These are phyloP conservation scores for Scheffersomyces cryptocercus DNA, from an alignment of 1,139 yeast genomes.

Conservation along the genomic window DNA sequence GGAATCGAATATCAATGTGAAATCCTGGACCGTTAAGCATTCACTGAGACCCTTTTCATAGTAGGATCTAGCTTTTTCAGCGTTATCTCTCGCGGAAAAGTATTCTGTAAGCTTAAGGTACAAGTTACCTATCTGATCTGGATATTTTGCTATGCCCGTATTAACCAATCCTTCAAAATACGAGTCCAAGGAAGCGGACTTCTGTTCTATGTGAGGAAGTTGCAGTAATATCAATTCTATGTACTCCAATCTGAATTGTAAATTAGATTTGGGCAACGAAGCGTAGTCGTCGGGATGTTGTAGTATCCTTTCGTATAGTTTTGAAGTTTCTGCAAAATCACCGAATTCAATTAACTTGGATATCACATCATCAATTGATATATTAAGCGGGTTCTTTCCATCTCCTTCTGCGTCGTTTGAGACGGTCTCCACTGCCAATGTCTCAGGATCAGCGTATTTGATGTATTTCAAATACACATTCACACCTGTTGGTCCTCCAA, in stretches of 20 bases:
- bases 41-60: slow-evolving; percentile 50
- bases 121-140: slow-evolving; percentile 61
- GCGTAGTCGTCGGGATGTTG: slow-evolving; percentile 12
- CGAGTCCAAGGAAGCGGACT: slow-evolving; percentile 4
- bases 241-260: slow-evolving; percentile 8
- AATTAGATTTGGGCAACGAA: slow-evolving; percentile 7
- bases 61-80: slow-evolving; percentile 45
- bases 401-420: neutral
- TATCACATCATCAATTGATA: slow-evolving; percentile 18
- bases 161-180: slow-evolving; percentile 35
- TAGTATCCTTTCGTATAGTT: slow-evolving; percentile 16
- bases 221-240: slow-evolving; percentile 4
- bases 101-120: slow-evolving; percentile 53
- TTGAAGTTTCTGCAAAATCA: slow-evolving; percentile 14
- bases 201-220: neutral
- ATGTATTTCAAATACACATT: slow-evolving; percentile 47
- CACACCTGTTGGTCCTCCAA: slow-evolving; percentile 46
- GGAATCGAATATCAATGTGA: slow-evolving; percentile 63
- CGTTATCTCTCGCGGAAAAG: slow-evolving; percentile 32
- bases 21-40: slow-evolving; percentile 60
- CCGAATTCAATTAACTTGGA: slow-evolving; percentile 26
- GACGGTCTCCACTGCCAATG: slow-evolving; percentile 6
- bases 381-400: neutral
- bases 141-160: slow-evolving; percentile 47
- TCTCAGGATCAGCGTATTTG: slow-evolving; percentile 22